Evolutionary conservation across 2,329 filamentous ascomycete species (phyloP).

Genomic region (Scytalidium lignicola): DNA sequence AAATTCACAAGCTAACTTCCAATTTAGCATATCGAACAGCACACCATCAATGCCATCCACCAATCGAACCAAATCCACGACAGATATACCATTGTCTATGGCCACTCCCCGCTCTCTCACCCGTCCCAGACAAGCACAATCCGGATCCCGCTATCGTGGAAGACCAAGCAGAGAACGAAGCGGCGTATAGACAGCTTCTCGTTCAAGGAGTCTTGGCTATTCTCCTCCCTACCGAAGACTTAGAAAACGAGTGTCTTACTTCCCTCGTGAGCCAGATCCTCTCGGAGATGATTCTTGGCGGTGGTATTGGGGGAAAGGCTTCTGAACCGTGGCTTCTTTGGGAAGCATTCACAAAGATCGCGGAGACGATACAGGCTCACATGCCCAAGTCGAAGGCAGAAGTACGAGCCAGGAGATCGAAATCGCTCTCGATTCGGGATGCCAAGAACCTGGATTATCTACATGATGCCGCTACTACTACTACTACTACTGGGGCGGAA

Average conservation of each 20-base stretch:
- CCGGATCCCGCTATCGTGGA: slow-evolving; percentile 43
- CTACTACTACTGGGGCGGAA: slow-evolving; percentile 2
- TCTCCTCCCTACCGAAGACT: slow-evolving; percentile 84
- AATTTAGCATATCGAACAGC: slow-evolving; percentile 66
- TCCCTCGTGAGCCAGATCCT: slow-evolving; percentile 82
- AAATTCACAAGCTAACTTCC: slow-evolving; percentile 3
- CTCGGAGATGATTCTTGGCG: slow-evolving; percentile 83
- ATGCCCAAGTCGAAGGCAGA: slow-evolving; percentile 26
- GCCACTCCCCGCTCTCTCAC: slow-evolving; percentile 75
- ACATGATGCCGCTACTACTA: slow-evolving; percentile 11
- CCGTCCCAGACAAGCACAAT: slow-evolving; percentile 55
- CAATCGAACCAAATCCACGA: slow-evolving; percentile 56
- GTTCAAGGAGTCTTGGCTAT: slow-evolving; percentile 76
- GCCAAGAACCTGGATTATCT: slow-evolving; percentile 24
- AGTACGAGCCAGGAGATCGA: slow-evolving; percentile 25
- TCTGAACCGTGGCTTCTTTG: slow-evolving; percentile 87
- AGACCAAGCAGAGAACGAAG: slow-evolving; percentile 71
- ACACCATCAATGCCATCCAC: slow-evolving; percentile 49
- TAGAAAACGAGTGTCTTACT: slow-evolving; percentile 81
- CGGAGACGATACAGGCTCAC: slow-evolving; percentile 39
- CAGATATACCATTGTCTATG: slow-evolving; percentile 78
- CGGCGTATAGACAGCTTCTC: slow-evolving; percentile 80
- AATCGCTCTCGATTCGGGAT: slow-evolving; percentile 16
- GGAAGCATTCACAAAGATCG: slow-evolving; percentile 73
- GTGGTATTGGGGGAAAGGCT: slow-evolving; percentile 71